phyloP scores from a whole-genome alignment of 805 yeast genomes.

The Wickerhamiella dianesei region DNA sequence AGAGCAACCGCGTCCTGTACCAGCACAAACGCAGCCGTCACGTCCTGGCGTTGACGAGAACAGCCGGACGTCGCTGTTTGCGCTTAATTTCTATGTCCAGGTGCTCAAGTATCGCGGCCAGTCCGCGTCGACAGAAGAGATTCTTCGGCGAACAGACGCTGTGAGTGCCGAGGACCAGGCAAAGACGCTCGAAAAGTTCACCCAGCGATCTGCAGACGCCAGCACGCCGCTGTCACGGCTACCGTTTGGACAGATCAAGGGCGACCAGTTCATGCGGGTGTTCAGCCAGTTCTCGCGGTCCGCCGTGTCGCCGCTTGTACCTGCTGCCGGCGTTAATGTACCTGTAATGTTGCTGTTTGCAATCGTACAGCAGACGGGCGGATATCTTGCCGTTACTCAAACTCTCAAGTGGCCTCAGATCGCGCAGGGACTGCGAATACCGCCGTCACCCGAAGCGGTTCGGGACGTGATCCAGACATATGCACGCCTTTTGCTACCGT shows the following conservation, averaged over 20 bases:
- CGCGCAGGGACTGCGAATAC: constrained; percentile 8
- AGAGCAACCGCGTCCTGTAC: not conserved
- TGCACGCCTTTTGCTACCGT: constrained; percentile 14
- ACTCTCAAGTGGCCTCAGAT: constrained; percentile 12
- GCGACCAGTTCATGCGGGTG: not conserved
- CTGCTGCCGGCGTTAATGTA: constrained; percentile 7
- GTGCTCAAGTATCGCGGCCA: constrained; percentile 8
- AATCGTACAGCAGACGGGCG: constrained; percentile 12
- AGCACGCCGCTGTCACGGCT: not conserved
- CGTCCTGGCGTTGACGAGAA: not conserved
- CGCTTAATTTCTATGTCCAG: constrained; percentile 13
- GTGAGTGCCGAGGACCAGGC: constrained; percentile 9
- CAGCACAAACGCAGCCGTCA: constrained; percentile 3
- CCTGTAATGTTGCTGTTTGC: constrained; percentile 13
- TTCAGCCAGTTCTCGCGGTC: not conserved
- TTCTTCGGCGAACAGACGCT: constrained; percentile 9
- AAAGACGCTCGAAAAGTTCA: constrained; percentile 11
- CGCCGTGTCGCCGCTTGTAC: constrained; percentile 4
- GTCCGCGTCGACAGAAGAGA: constrained; percentile 6
- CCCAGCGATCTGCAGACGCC: not conserved
- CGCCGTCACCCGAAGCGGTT: constrained; percentile 6
- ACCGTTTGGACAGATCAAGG: not conserved
- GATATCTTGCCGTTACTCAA: constrained; percentile 9
- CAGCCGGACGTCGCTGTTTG: constrained; percentile 8
- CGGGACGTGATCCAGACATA: constrained; percentile 14